Evolutionary conservation across 768 basidiomycete species (phyloP), one percentile per base, ranked within the genome.

Genomic region (Suillus lakei): DNA sequence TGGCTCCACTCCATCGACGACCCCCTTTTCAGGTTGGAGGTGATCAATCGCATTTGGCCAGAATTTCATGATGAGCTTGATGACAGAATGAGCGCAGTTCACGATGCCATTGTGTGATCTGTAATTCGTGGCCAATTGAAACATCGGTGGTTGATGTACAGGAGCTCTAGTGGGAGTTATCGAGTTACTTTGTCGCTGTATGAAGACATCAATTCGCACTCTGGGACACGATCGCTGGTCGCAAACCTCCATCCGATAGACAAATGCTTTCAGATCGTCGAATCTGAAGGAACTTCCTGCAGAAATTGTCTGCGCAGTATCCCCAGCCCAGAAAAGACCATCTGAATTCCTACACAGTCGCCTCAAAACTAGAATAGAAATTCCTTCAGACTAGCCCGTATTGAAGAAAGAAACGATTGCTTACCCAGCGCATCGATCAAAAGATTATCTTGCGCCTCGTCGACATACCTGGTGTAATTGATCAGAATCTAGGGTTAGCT

Each of bases 271-370:
- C 61, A 93, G 71, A 50, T 91, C 89, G 59, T 89, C 78, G 71
- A 93, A 93, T 5, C 87, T 78, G 69, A 93, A 93, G 0, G 89
- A 83, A 66, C 88, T 90, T 3, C 91, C 91, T 0, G 85, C 83
- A 0, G 89, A 87, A 43, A 93, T 92, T 0, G 91, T 89, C 68
- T 93, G 91, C 0, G 92, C 90, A 0, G 91, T 92, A 71, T 93
- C 91, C 0, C 92, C 91, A 2, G 90, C 91, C 89, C 90, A 92
- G 67, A 92, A 89, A n/a, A 91, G 75, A 0, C 91, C 90, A 62
- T 89, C 78, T 0, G 85, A 81, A 69, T 91, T 91, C 15, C 74
- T 74, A 66, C 88, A 91, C n/a, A 92, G 71, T 0, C 79, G 78
- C 30, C 89, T 78, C 48, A 92, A 74, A 4, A 92, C 91, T 92